These are phyloP conservation scores for Hypoxylon cercidicola DNA, from an alignment of 495 filamentous ascomycete species.

Conservation along the genomic window DNA sequence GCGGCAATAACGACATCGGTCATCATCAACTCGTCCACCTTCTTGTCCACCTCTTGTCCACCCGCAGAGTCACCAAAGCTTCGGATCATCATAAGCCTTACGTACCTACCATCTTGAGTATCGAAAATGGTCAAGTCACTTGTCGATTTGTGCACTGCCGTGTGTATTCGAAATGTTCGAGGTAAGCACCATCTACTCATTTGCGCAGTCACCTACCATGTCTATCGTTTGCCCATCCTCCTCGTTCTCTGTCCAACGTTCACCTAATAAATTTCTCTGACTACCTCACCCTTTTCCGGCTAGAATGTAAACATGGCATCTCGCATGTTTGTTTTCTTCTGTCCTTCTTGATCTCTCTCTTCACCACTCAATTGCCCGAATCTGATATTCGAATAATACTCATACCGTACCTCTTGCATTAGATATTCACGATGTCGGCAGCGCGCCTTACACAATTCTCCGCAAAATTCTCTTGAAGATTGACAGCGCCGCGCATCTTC, in stretches of 20 bases:
- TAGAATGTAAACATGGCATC: not conserved
- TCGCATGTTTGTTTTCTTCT: constrained; percentile 18
- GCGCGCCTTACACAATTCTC: constrained; percentile 23
- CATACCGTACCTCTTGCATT: constrained; percentile 6
- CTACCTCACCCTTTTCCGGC: not conserved
- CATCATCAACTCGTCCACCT: no score
- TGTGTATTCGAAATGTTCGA: constrained; percentile 47
- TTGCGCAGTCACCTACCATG: not conserved
- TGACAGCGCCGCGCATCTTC: constrained; percentile 48
- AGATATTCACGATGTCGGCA: constrained; percentile 43
- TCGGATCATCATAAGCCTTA: no score
- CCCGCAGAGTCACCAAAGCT: no score
- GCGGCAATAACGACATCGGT: no score
- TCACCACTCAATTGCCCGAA: constrained; percentile 17
- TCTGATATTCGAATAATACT: constrained; percentile 2
- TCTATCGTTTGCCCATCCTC: not conserved
- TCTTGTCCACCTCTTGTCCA: no score
- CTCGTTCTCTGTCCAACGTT: not conserved
- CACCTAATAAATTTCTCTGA: not conserved
- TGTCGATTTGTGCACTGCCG: constrained; percentile 44
- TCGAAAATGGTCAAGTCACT: constrained; percentile 49
- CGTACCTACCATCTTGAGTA: no score
- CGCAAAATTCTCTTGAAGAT: constrained; percentile 45
- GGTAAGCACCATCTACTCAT: constrained; percentile 15
- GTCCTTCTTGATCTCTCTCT: constrained; percentile 5